phyloP scores from a whole-genome alignment of 495 filamentous ascomycete species.

The Friedmanniomyces endolithicus region DNA sequence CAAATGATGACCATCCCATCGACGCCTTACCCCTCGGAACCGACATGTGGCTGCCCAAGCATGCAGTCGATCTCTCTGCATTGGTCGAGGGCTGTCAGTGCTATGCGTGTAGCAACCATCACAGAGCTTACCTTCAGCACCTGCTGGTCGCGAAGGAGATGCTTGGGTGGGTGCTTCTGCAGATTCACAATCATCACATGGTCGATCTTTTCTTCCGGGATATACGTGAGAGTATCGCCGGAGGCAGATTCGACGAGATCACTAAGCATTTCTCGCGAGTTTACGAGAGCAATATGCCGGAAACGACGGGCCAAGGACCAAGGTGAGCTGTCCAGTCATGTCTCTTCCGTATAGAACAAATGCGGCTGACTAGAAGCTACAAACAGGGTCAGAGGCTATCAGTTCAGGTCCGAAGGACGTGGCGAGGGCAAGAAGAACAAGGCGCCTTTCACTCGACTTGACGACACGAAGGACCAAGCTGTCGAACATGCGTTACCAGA shows the following conservation, averaged over 20 bases:
- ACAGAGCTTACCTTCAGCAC: slow-evolving; percentile 77
- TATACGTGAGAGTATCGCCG: slow-evolving; percentile 49
- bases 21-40: slow-evolving; percentile 45
- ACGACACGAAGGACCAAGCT: slow-evolving; percentile 39
- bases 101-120: slow-evolving; percentile 74
- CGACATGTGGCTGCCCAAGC: slow-evolving; percentile 54
- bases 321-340: slow-evolving; percentile 39
- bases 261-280: slow-evolving; percentile 40
- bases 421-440: slow-evolving; percentile 55
- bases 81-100: slow-evolving; percentile 55
- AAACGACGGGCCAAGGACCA: slow-evolving; percentile 63
- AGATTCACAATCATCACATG: slow-evolving; percentile 74
- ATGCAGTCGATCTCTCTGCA: slow-evolving; percentile 47
- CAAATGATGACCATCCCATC: background rate
- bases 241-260: slow-evolving; percentile 51
- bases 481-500: slow-evolving; percentile 26
- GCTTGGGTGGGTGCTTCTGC: slow-evolving; percentile 86
- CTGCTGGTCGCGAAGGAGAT: slow-evolving; percentile 82
- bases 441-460: slow-evolving; percentile 47
- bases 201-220: slow-evolving; percentile 60
- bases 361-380: background rate
- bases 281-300: slow-evolving; percentile 60
- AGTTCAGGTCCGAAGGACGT: slow-evolving; percentile 57
- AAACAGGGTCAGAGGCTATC: slow-evolving; percentile 63
- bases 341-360: background rate